Percentiles rank a stretch among this genome's conserved stretches.
Conservation (phyloP, 2,329 filamentous ascomycete genomes). For the Neoascochyta sp. region DNA sequence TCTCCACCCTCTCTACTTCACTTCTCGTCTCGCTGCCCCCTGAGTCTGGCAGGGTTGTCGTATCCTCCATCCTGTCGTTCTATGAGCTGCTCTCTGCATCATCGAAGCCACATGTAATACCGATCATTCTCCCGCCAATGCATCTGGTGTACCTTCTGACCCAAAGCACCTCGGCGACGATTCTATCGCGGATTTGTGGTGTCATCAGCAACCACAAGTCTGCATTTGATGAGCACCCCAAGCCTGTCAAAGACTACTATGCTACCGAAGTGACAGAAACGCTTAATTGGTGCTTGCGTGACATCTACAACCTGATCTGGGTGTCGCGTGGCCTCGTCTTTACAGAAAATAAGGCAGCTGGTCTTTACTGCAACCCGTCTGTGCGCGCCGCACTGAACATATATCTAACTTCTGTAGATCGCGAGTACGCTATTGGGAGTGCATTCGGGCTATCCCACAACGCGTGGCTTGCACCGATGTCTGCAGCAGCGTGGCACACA, state of each 20-base stretch:
- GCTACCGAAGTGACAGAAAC: conserved; percentile 43
- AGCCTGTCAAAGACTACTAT: conserved; percentile 39
- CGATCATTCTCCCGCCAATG: conserved; percentile 65
- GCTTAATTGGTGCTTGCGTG: conserved; percentile 84
- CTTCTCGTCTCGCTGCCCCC: conserved; percentile 25
- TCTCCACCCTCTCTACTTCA: conserved; percentile 30
- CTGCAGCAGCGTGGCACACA: conserved; percentile 46
- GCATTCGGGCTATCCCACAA: conserved; percentile 50
- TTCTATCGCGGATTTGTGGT: conserved; percentile 65
- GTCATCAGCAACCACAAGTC: conserved; percentile 70
- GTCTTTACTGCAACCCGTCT: conserved; percentile 49
- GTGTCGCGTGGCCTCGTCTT: conserved; percentile 66
- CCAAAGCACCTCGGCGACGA: conserved; percentile 61
- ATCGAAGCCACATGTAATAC: conserved; percentile 43
- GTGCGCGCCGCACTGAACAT: conserved; percentile 44
- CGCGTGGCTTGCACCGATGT: conserved; percentile 44
- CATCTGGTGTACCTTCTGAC: conserved; percentile 67
- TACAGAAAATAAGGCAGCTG: conserved; percentile 58
- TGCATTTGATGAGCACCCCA: conserved; percentile 63
- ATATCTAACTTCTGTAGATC: conserved; percentile 42
- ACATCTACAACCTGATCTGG: conserved; percentile 82
- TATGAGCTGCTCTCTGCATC: conserved; percentile 60
- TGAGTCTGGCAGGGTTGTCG: conserved; percentile 37
- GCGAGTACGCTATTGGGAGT: conserved; percentile 37
- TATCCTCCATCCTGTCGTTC: conserved; percentile 58